phyloP scores from a whole-genome alignment of 2,329 filamentous ascomycete species.

The Diaporthe aspalathi region DNA sequence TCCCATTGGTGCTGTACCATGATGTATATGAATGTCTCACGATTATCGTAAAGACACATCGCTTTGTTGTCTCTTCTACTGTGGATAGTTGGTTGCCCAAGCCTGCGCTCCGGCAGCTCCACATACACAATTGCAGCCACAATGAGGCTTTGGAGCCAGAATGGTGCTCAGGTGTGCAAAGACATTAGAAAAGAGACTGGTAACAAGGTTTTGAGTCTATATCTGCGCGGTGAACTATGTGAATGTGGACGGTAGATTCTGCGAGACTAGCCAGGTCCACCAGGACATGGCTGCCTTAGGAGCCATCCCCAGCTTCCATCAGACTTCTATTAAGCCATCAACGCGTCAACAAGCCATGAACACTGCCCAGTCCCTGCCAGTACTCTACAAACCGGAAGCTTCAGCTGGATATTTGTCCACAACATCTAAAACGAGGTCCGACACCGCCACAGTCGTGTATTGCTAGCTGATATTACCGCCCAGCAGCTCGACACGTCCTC shows the following conservation, averaged over 20 bases:
- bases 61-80: background rate
- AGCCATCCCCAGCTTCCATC: too few relatives aligned
- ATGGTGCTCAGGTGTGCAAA: too few relatives aligned
- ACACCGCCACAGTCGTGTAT: background rate
- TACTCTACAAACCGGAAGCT: rapidly evolving
- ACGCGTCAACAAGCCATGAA: background rate
- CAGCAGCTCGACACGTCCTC: background rate
- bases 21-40: too few relatives aligned
- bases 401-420: background rate
- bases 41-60: too few relatives aligned
- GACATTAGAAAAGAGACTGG: rapidly evolving
- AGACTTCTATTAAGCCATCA: background rate
- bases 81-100: background rate
- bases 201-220: rapidly evolving
- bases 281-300: too few relatives aligned
- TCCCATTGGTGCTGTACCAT: rapidly evolving
- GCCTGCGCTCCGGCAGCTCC: background rate
- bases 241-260: background rate
- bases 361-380: too few relatives aligned
- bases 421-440: too few relatives aligned
- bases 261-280: background rate
- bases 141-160: rapidly evolving
- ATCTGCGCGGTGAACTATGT: rapidly evolving
- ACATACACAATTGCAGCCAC: background rate
- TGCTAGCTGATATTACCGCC: too few relatives aligned